phyloP scores from a whole-genome alignment of 1,284 basidiomycete genomes.

The Ustilago bromivora region DNA sequence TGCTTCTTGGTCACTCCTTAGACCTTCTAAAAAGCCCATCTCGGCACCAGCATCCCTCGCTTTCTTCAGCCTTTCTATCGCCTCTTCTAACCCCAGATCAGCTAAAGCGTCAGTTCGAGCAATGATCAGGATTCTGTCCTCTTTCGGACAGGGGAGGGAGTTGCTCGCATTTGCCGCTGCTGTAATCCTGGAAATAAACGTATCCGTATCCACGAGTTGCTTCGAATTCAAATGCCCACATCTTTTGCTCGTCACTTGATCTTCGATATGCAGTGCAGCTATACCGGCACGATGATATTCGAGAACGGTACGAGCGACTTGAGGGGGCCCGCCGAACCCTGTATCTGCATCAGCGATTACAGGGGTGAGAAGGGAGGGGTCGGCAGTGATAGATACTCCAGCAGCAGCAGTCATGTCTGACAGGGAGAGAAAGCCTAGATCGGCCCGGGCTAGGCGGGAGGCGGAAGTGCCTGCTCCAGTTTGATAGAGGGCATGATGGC shows the following conservation, averaged over 20 bases:
- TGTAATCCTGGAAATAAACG: slow-evolving; percentile 80
- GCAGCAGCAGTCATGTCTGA: slow-evolving; percentile 73
- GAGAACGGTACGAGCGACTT: slow-evolving; percentile 78
- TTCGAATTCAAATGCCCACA: slow-evolving; percentile 85
- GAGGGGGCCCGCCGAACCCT: slow-evolving; percentile 82
- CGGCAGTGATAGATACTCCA: slow-evolving; percentile 34
- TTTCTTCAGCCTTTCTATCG: slow-evolving; percentile 77
- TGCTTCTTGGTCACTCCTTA: slow-evolving; percentile 75
- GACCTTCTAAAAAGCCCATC: slow-evolving; percentile 84
- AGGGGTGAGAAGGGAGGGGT: slow-evolving; percentile 24
- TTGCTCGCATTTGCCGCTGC: slow-evolving; percentile 73
- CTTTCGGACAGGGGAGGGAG: slow-evolving; percentile 75
- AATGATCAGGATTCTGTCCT: slow-evolving; percentile 80
- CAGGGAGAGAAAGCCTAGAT: slow-evolving; percentile 82
- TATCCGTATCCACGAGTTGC: slow-evolving; percentile 81
- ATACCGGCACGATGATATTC: slow-evolving; percentile 80
- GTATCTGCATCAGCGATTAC: slow-evolving; percentile 85
- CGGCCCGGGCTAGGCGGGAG: slow-evolving; percentile 80
- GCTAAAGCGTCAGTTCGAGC: slow-evolving; percentile 85
- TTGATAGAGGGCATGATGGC: slow-evolving; percentile 77
- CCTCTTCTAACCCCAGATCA: slow-evolving; percentile 83
- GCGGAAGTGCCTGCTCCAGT: slow-evolving; percentile 82
- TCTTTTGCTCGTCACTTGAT: slow-evolving; percentile 82
- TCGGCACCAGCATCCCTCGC: slow-evolving; percentile 82
- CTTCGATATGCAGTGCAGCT: slow-evolving; percentile 83